Evolutionary conservation across 495 filamentous ascomycete genomes (phyloP), one percentile per base, ranked within the genome.

Genomic region (Symbiotaphrina buchneri): DNA sequence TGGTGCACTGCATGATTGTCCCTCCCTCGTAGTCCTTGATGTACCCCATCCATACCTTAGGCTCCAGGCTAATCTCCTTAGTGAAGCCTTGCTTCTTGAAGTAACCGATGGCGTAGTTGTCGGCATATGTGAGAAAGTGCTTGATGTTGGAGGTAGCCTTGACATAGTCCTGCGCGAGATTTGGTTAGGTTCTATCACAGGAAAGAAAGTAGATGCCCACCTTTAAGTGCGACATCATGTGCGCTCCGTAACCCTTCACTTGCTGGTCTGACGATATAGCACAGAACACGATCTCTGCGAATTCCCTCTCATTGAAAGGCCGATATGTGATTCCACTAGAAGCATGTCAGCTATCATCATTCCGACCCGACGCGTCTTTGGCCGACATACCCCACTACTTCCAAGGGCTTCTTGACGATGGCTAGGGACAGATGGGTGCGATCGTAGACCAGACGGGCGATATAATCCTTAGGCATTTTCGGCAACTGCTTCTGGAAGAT

Each of bases 51-150:
- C 87, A 97, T 11, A 79, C 71, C 5, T 73, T 66, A 44, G 69
- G 75, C 27, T 84, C 79, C 1, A 97, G 67, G 0, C 82, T 93
- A 41, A 97, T 95, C 39, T 97, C 84, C 48, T 97, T 97, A 0
- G 90, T 95, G 41, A 97, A 97, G 0, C 87, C 87, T 50, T 97
- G 87, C 50, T 97, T 97, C 49, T 95, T 91, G 58, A 97, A 97
- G 47, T 95, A 97, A 5, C 90, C 87, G 40, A 94, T 97, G 14
- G 87, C 87, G 45, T 95, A 95, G 47, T 97, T 97, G 49, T 97
- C 90, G 28, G 87, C 87, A 41, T 97, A 97, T 6, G 87, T 97
- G 10, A 97, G 65, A 56, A 97, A 95, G 51, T 97, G 82, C 80
- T 93, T 92, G 16, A 97, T 84, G 34, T 83, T 74, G 4, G 78